phyloP scores from a whole-genome alignment of 371 early-diverging fungal genomes.

The Mucor irregularis region DNA sequence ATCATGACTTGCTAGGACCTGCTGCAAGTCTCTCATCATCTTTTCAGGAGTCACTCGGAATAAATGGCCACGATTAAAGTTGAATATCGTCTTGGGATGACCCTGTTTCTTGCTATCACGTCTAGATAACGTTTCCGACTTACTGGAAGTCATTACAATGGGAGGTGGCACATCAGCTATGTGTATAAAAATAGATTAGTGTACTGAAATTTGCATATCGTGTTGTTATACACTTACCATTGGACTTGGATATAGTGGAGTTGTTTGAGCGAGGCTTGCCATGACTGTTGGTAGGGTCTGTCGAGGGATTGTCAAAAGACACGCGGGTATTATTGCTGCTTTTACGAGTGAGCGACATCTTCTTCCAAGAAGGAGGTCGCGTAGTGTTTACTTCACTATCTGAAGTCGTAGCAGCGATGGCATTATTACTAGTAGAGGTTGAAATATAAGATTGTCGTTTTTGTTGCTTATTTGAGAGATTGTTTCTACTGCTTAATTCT shows the following conservation, averaged over 20 bases:
- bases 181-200: background rate
- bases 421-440: background rate
- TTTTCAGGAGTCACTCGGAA: conserved; percentile 29
- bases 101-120: background rate
- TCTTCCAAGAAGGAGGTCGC: conserved; percentile 17
- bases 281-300: conserved; percentile 8
- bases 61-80: conserved; percentile 36
- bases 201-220: background rate
- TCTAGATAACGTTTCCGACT: conserved; percentile 6
- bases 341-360: conserved; percentile 13
- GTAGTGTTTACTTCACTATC: too few species aligned
- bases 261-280: too few species aligned
- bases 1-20: conserved; percentile 19
- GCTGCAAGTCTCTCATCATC: conserved; percentile 30
- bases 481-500: conserved; percentile 3
- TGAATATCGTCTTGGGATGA: conserved; percentile 34
- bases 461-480: background rate
- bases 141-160: conserved; percentile 2
- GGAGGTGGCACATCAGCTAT: background rate
- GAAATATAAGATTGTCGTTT: conserved; percentile 5
- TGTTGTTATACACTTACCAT: background rate
- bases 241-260: too few species aligned
- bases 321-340: background rate
- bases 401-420: background rate
- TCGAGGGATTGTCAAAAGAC: conserved; percentile 14